Evolutionary conservation across 78 protist species (phyloP).

Genomic region (Cavenderia fasciculata): DNA sequence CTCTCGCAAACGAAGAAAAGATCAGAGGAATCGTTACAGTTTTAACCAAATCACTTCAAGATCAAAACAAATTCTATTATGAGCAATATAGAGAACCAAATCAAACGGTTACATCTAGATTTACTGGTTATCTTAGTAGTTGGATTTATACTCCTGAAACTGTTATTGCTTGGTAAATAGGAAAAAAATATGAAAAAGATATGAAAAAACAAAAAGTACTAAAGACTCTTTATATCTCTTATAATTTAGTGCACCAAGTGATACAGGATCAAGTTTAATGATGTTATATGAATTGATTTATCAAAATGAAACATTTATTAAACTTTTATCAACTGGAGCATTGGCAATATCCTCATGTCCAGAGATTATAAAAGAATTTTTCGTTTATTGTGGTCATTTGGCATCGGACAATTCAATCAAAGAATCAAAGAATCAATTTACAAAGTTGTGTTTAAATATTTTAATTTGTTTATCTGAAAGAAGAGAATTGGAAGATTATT

Average conservation of each 20-base stretch:
- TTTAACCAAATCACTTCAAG: not conserved
- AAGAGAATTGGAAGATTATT: slow-evolving; percentile 49
- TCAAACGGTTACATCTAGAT: slow-evolving; percentile 8
- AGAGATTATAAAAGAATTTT: slow-evolving; percentile 33
- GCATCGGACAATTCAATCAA: slow-evolving; percentile 24
- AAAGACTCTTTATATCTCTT: too few relatives aligned
- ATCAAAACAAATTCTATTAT: slow-evolving; percentile 37
- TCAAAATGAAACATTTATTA: slow-evolving; percentile 53
- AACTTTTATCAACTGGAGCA: slow-evolving; percentile 9
- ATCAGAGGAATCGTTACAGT: not conserved
- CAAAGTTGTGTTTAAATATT: slow-evolving; percentile 15
- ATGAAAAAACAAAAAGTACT: too few relatives aligned
- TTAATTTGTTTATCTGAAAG: slow-evolving; percentile 18
- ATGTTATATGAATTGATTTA: slow-evolving; percentile 46
- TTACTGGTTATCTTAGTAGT: slow-evolving; percentile 71
- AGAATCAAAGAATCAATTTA: slow-evolving; percentile 19
- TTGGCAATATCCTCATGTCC: slow-evolving; percentile 30
- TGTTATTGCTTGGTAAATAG: slow-evolving; percentile 9
- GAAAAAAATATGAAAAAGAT: too few relatives aligned
- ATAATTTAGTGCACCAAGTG: slow-evolving; percentile 27
- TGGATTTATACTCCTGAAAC: slow-evolving; percentile 61
- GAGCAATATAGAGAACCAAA: slow-evolving; percentile 61
- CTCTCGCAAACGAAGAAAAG: not conserved
- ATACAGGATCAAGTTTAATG: slow-evolving; percentile 35
- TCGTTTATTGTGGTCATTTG: slow-evolving; percentile 21